These are phyloP conservation scores for Anisodus acutangulus DNA, from an alignment of 257 asterid genomes.

Conservation along the genomic window DNA sequence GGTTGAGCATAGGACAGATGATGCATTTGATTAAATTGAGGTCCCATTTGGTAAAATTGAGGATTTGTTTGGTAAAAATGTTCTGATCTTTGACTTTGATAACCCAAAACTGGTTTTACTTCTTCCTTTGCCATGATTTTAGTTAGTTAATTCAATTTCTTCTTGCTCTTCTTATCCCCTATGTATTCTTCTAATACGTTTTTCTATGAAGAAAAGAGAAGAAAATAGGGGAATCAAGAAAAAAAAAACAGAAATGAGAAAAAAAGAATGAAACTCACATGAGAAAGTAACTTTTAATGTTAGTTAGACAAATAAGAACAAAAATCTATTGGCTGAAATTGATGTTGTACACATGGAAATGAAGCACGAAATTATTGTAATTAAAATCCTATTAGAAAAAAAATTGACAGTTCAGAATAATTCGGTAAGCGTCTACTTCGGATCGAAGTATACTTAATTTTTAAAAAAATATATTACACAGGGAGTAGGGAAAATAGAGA, in stretches of 20 bases:
- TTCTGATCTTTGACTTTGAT: not conserved
- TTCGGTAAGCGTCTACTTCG: not conserved
- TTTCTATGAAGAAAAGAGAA: not conserved
- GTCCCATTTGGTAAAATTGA: not conserved
- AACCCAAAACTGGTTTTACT: slow-evolving; percentile 18
- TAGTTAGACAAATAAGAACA: no score
- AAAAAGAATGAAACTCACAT: not conserved
- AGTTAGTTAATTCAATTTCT: no score
- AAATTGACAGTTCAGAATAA: not conserved
- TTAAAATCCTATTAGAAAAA: not conserved
- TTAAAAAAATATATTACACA: no score
- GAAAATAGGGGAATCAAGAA: not conserved
- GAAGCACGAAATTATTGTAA: not conserved
- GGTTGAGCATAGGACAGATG: not conserved
- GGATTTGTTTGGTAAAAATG: not conserved
- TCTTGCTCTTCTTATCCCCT: not conserved
- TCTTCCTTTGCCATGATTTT: not conserved
- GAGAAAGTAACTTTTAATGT: no score
- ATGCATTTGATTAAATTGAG: not conserved
- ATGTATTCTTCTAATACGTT: not conserved
- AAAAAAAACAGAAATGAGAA: no score
- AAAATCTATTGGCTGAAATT: not conserved
- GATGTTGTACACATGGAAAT: not conserved
- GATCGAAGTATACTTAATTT: not conserved
- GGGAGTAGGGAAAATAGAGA: no score